Conservation (phyloP, 352 stramenopile genomes). For the Phytophthora hybrid region DNA sequence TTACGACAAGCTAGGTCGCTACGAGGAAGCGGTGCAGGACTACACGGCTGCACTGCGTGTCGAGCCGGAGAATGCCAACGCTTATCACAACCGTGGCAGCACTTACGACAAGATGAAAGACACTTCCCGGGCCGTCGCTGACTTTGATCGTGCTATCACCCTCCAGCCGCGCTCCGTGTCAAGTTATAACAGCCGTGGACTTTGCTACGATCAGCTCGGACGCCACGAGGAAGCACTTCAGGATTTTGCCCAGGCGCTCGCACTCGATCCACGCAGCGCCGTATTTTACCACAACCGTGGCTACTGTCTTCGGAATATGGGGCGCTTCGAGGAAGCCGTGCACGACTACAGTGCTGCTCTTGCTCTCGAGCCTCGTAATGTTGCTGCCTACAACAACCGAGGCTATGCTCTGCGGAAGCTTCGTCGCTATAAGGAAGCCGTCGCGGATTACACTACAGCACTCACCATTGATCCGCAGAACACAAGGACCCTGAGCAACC, state of each 20-base stretch:
- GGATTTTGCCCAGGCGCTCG: slow-evolving; percentile 76
- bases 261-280: slow-evolving; percentile 74
- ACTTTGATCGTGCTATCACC: slow-evolving; percentile 74
- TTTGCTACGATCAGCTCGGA: slow-evolving; percentile 79
- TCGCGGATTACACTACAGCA: slow-evolving; percentile 80
- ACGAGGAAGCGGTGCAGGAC: slow-evolving; percentile 70
- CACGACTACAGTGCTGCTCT: slow-evolving; percentile 75
- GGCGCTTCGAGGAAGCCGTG: slow-evolving; percentile 74
- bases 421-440: slow-evolving; percentile 67
- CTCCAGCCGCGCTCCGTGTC: slow-evolving; percentile 67
- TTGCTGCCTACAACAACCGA: slow-evolving; percentile 87
- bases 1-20: slow-evolving; percentile 82
- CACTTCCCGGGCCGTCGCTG: slow-evolving; percentile 61
- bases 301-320: slow-evolving; percentile 86
- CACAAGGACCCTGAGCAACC: slow-evolving; percentile 86
- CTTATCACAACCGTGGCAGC: slow-evolving; percentile 86
- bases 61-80: slow-evolving; percentile 80
- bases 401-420: slow-evolving; percentile 87
- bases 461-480: slow-evolving; percentile 78
- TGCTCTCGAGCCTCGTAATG: slow-evolving; percentile 67
- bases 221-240: slow-evolving; percentile 67
- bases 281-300: slow-evolving; percentile 90
- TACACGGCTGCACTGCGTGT: slow-evolving; percentile 79
- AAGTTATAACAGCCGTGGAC: slow-evolving; percentile 85
- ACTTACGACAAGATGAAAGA: slow-evolving; percentile 84